These are phyloP conservation scores for Salvia rosmarinus DNA, from an alignment of 257 asterid genomes.

Conservation along the genomic window DNA sequence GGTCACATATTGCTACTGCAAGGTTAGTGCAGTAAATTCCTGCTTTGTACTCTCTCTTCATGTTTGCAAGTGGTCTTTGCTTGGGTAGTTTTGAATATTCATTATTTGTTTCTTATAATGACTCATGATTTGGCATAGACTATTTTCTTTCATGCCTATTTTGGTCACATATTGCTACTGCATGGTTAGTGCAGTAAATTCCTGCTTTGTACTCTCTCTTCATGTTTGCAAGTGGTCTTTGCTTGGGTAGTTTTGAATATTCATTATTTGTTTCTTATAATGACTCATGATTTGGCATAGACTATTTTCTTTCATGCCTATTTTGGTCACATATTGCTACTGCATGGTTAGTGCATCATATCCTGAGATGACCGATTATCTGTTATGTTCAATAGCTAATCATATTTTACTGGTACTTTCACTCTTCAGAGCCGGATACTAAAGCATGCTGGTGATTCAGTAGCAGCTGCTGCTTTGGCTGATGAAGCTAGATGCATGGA, in stretches of 20 bases:
- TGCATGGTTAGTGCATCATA: neutral
- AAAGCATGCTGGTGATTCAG: slow-evolving; percentile 92
- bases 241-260: neutral
- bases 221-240: no score
- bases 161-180: neutral
- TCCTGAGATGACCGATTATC: slow-evolving; percentile 4
- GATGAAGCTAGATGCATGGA: slow-evolving; percentile 99
- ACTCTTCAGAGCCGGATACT: slow-evolving; percentile 81
- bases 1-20: neutral
- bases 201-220: no score
- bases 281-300: neutral
- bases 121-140: neutral
- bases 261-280: neutral
- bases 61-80: no score
- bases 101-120: neutral
- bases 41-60: no score
- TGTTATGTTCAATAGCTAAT: neutral
- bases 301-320: slow-evolving; percentile 11
- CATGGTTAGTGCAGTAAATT: no score
- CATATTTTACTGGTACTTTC: slow-evolving; percentile 32
- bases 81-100: neutral
- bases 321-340: neutral
- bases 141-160: slow-evolving; percentile 10
- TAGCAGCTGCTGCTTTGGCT: slow-evolving; percentile 92
- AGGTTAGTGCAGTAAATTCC: no score